Evolutionary conservation across 2,329 filamentous ascomycete species (phyloP).

Genomic region (Aspergillus floridensis): DNA sequence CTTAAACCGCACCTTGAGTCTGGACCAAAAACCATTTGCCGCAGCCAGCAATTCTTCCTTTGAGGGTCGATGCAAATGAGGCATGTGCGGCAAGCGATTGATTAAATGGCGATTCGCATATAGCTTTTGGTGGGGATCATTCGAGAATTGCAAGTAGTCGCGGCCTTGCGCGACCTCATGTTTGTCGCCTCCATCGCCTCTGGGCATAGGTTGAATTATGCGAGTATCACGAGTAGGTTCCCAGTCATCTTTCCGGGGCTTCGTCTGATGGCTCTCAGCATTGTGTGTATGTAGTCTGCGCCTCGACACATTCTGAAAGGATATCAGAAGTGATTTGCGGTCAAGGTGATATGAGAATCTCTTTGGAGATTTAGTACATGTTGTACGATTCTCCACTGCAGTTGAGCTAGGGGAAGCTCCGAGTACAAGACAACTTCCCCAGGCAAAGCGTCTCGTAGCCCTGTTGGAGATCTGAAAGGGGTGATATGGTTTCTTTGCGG

Average conservation of each 20-base stretch:
- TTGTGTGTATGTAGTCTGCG: conserved; percentile 33
- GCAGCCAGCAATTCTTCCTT: conserved; percentile 92
- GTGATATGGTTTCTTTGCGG: conserved; percentile 22
- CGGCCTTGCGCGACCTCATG: conserved; percentile 1
- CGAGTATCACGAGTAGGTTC: conserved; percentile 17
- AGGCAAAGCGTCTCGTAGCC: conserved; percentile 53
- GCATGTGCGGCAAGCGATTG: conserved; percentile 65
- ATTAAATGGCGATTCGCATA: conserved; percentile 47
- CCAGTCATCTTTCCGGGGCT: conserved; percentile 15
- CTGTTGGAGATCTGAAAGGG: conserved; percentile 33
- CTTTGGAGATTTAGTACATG: conserved; percentile 31
- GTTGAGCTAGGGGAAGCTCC: conserved; percentile 39
- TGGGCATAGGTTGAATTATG: background rate
- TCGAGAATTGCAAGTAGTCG: conserved; percentile 15
- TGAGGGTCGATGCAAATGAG: conserved; percentile 76
- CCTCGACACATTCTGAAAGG: conserved; percentile 26
- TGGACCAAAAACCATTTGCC: conserved; percentile 88
- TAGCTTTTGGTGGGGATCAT: conserved; percentile 13
- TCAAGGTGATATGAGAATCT: conserved; percentile 28
- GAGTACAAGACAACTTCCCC: conserved; percentile 54
- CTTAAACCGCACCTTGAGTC: conserved; percentile 88
- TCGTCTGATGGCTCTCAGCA: conserved; percentile 17
- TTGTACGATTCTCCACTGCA: conserved; percentile 33
- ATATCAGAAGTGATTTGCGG: conserved; percentile 16
- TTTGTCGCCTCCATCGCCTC: conserved; percentile 10